These are phyloP conservation scores for Talaromyces sp. DNA, from an alignment of 2,329 filamentous ascomycete species.

Conservation along the genomic window DNA sequence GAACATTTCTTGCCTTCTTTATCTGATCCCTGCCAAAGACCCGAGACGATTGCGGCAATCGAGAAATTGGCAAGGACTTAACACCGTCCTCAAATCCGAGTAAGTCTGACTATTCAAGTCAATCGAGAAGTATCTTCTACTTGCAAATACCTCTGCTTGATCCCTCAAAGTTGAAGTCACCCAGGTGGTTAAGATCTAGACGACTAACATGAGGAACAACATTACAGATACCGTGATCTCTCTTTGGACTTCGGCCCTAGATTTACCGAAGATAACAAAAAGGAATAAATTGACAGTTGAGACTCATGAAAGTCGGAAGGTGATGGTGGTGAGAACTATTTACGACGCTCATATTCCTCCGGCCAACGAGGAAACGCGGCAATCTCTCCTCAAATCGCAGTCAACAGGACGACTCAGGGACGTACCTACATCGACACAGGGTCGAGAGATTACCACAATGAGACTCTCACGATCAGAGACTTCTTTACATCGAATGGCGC, in stretches of 20 bases:
- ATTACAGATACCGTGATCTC: neutral
- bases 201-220: neutral
- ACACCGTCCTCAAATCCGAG: neutral
- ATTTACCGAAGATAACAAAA: neutral
- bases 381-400: neutral
- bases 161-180: neutral
- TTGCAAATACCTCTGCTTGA: neutral
- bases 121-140: neutral
- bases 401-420: neutral
- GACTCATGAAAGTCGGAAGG: neutral
- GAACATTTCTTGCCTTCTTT: conserved; percentile 1
- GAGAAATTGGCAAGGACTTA: neutral
- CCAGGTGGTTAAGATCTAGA: neutral
- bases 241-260: neutral
- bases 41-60: neutral
- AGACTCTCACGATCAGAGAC: conserved; percentile 9
- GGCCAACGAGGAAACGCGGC: neutral
- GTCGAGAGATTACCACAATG: neutral
- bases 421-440: neutral
- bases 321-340: conserved; percentile 5
- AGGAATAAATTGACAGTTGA: neutral
- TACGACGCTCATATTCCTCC: conserved; percentile 8
- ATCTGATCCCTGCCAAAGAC: neutral
- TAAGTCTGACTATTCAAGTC: neutral
- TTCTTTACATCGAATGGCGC: neutral